Evolutionary conservation across 352 stramenopile species (phyloP).

Genomic region (Lagenidium giganteum): DNA sequence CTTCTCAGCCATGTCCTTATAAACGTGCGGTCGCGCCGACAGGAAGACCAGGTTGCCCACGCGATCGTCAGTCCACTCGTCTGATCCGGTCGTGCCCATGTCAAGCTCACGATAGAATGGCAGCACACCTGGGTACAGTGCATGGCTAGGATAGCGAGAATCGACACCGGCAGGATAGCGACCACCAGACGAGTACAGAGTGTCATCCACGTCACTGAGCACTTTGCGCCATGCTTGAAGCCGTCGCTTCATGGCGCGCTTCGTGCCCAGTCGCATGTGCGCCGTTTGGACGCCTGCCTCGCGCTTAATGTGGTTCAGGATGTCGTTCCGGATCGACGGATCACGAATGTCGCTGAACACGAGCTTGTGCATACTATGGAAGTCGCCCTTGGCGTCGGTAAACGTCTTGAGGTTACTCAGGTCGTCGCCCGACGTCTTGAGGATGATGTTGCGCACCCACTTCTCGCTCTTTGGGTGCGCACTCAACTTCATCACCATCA

Average conservation of each 20-base stretch:
- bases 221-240: slow-evolving; percentile 97
- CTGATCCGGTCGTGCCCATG: slow-evolving; percentile 86
- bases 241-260: slow-evolving; percentile 63
- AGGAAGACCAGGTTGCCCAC: slow-evolving; percentile 98
- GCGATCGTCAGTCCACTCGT: slow-evolving; percentile 85
- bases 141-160: slow-evolving; percentile 87
- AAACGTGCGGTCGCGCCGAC: slow-evolving; percentile 97
- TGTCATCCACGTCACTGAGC: slow-evolving; percentile 98
- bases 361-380: slow-evolving; percentile 97
- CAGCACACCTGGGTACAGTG: slow-evolving; percentile 97
- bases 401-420: slow-evolving; percentile 96
- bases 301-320: slow-evolving; percentile 94
- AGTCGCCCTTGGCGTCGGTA: slow-evolving; percentile 95
- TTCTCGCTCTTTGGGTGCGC: slow-evolving; percentile 92
- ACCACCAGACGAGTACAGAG: slow-evolving; percentile 93
- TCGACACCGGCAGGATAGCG: slow-evolving; percentile 95
- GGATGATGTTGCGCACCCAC: slow-evolving; percentile 96
- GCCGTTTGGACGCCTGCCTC: slow-evolving; percentile 93
- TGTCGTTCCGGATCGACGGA: slow-evolving; percentile 83
- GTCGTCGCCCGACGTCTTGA: slow-evolving; percentile 94
- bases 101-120: slow-evolving; percentile 98
- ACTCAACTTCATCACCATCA: slow-evolving; percentile 97
- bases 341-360: slow-evolving; percentile 96
- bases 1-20: slow-evolving; percentile 98
- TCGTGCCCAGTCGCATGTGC: slow-evolving; percentile 90